A percentile compares a stretch with the other conserved stretches of the same genome.
Evolutionary conservation across 139 green algal genomes (phyloP).

Genomic region (Coccomyxa sp.): DNA sequence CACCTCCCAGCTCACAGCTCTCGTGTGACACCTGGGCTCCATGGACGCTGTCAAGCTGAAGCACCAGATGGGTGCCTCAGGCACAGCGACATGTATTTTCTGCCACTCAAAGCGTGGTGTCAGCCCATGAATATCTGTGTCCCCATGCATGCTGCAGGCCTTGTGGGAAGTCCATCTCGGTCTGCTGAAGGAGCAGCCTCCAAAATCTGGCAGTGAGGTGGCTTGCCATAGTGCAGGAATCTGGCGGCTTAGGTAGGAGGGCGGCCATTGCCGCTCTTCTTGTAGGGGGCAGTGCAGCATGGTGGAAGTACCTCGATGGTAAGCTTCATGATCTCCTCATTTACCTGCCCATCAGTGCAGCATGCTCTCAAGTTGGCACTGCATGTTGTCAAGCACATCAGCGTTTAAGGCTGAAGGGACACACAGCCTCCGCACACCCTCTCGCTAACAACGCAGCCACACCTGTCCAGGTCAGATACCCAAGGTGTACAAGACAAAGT

Average conservation of each 20-base stretch:
- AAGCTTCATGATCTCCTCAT: neutral
- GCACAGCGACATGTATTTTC: too few species aligned
- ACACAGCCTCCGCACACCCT: constrained; percentile 7
- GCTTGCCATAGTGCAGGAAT: neutral
- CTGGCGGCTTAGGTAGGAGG: neutral
- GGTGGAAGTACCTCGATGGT: neutral
- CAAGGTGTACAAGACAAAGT: constrained; percentile 6
- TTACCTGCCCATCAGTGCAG: constrained; percentile 5
- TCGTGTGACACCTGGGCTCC: too few species aligned
- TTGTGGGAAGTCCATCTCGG: neutral
- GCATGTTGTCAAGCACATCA: neutral
- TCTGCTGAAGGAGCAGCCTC: neutral
- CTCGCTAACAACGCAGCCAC: neutral
- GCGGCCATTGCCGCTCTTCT: neutral
- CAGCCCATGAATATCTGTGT: neutral
- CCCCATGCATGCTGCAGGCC: neutral
- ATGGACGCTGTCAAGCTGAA: too few species aligned
- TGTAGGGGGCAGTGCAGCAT: neutral
- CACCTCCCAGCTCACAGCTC: too few species aligned
- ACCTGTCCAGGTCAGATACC: constrained; percentile 5
- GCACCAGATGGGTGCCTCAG: too few species aligned
- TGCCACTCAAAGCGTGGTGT: too few species aligned
- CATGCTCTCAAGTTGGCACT: neutral
- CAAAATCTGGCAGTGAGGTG: neutral
- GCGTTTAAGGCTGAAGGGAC: neutral